These are phyloP conservation scores for Atalantia buxifolia DNA, from an alignment of 345 rosid species.

Conservation along the genomic window DNA sequence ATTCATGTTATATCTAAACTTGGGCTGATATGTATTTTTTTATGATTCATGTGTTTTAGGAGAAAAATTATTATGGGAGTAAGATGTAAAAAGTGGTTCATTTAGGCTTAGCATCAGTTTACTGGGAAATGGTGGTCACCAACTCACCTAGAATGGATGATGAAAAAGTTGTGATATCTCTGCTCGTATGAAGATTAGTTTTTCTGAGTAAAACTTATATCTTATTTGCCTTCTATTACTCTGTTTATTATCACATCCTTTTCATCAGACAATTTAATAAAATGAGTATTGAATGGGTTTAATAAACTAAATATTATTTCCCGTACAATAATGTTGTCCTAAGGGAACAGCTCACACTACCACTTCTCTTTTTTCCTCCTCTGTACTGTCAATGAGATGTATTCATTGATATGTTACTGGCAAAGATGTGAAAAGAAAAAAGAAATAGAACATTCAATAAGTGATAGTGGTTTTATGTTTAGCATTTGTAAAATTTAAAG, in stretches of 20 bases:
- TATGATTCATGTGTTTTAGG: not conserved
- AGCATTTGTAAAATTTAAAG: not conserved
- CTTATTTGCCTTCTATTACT: not conserved
- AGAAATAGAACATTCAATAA: not conserved
- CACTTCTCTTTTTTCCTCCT: not conserved
- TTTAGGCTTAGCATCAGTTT: not conserved
- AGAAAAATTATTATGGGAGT: not conserved
- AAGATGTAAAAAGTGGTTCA: not conserved
- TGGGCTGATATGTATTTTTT: not conserved
- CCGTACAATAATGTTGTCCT: not conserved
- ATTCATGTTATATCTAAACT: no score
- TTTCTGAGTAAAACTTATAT: not conserved
- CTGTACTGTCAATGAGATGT: not conserved
- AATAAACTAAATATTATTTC: not conserved
- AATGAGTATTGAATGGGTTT: not conserved
- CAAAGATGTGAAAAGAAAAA: not conserved
- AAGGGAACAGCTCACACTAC: not conserved
- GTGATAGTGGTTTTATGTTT: not conserved
- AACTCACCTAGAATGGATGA: not conserved
- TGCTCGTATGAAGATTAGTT: not conserved
- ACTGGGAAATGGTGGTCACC: not conserved
- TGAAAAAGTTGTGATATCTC: not conserved
- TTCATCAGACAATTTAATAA: not conserved
- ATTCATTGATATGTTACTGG: not conserved
- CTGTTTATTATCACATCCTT: not conserved